These are phyloP conservation scores for Gymnopus androsaceus DNA, from an alignment of 1,284 basidiomycete genomes.

Conservation along the genomic window DNA sequence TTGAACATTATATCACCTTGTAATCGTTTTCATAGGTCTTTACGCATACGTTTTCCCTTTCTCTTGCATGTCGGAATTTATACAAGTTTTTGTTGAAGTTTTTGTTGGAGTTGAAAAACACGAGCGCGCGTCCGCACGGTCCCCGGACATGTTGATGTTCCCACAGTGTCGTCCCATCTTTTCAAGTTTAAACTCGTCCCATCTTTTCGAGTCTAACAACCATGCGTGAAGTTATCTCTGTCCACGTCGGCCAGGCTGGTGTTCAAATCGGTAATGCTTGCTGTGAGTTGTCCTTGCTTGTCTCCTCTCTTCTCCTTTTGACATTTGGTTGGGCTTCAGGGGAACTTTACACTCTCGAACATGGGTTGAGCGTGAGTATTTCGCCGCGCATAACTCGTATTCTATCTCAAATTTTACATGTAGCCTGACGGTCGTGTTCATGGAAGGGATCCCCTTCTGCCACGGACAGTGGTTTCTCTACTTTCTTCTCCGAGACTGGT, in stretches of 20 bases:
- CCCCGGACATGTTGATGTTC: no score
- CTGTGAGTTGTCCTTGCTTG: slow-evolving; percentile 54
- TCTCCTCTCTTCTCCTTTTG: slow-evolving; percentile 19
- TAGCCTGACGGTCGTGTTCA: slow-evolving; percentile 79
- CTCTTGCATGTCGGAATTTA: slow-evolving; percentile 10
- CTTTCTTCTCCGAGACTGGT: slow-evolving; percentile 92
- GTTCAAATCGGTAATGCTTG: slow-evolving; percentile 96
- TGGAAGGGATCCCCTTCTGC: slow-evolving; percentile 72
- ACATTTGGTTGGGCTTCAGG: slow-evolving; percentile 48
- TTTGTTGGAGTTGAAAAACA: not conserved
- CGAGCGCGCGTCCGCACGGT: not conserved
- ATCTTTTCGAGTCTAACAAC: not conserved
- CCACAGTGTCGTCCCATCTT: not conserved
- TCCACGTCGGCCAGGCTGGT: slow-evolving; percentile 93
- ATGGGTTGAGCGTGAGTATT: slow-evolving; percentile 85
- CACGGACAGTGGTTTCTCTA: slow-evolving; percentile 92
- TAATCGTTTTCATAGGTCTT: slow-evolving; percentile 28
- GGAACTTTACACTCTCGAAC: slow-evolving; percentile 98
- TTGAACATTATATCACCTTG: slow-evolving; percentile 26
- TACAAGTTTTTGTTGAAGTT: not conserved
- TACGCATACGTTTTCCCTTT: slow-evolving; percentile 15
- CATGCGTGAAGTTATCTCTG: slow-evolving; percentile 90
- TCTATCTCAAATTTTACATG: slow-evolving; percentile 21
- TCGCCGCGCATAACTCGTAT: slow-evolving; percentile 6
- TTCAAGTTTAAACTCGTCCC: not conserved